Percentiles rank a stretch among this genome's conserved stretches.
Evolutionary conservation across 495 filamentous ascomycete genomes (phyloP).

Genomic region (Neurospora sublineolata): DNA sequence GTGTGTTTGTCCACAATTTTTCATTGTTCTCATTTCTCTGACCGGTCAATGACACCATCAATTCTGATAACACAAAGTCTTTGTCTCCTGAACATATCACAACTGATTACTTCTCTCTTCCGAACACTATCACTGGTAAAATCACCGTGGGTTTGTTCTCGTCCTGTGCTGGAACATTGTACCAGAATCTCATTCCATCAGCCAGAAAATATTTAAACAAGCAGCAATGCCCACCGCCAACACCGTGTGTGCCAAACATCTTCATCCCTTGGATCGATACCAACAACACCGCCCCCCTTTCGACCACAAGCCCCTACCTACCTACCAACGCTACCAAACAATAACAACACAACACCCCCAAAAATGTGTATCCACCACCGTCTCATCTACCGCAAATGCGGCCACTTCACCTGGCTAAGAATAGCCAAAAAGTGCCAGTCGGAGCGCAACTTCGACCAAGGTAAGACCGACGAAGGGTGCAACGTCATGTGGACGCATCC

Average conservation of each 20-base stretch:
- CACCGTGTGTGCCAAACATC: background rate
- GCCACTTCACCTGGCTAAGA: constrained; percentile 14
- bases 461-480: constrained; percentile 11
- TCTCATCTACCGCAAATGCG: constrained; percentile 15
- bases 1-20: background rate
- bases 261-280: background rate
- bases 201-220: background rate
- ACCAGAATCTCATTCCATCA: background rate
- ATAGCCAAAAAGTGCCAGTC: constrained; percentile 7
- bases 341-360: background rate
- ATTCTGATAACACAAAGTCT: background rate
- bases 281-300: background rate
- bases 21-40: background rate
- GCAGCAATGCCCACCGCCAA: background rate
- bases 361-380: constrained; percentile 22
- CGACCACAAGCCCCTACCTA: background rate
- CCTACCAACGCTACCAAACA: background rate
- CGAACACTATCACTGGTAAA: background rate
- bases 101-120: background rate
- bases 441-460: constrained; percentile 9
- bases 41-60: background rate
- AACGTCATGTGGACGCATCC: constrained; percentile 13
- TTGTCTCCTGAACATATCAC: background rate
- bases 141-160: background rate
- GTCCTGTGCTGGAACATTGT: background rate